These are phyloP conservation scores for Pichia inconspicua DNA, from an alignment of 1,139 yeast genomes.

Conservation along the genomic window DNA sequence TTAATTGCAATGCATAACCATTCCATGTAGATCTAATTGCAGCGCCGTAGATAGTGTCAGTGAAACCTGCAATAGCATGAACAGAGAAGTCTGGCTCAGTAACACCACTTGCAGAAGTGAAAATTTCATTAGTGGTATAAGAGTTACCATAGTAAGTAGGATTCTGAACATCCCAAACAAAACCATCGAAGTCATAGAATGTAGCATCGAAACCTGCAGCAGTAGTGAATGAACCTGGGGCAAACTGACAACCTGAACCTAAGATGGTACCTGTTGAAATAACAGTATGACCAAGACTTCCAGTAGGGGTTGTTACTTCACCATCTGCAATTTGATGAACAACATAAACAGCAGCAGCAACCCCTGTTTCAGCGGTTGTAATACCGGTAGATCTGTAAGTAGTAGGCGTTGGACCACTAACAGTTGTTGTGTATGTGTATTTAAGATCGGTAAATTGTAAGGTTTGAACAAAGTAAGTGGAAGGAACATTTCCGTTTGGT, in stretches of 20 bases:
- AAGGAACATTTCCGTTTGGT: conserved; percentile 3
- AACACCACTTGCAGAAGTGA: conserved; percentile 8
- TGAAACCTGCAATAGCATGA: conserved; percentile 2
- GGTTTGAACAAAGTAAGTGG: conserved; percentile 8
- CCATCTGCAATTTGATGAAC: background rate
- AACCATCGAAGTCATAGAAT: conserved; percentile 3
- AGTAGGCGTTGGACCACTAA: conserved; percentile 4
- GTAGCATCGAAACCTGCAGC: conserved; percentile 12
- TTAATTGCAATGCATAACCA: conserved; percentile 14
- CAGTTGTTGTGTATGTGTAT: conserved; percentile 2
- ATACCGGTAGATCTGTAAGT: conserved; percentile 1
- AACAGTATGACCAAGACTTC: background rate
- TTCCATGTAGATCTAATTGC: conserved; percentile 8
- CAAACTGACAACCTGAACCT: conserved; percentile 7
- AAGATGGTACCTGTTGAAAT: background rate
- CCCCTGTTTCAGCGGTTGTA: conserved; percentile 3
- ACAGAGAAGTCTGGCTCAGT: conserved; percentile 12
- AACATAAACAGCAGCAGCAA: conserved; percentile 7
- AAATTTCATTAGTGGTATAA: conserved; percentile 7
- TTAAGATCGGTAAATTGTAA: conserved; percentile 6
- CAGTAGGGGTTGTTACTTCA: background rate
- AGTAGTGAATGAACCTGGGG: background rate
- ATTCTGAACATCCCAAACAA: conserved; percentile 4
- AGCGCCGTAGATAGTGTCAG: conserved; percentile 8
- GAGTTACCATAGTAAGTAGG: conserved; percentile 9